Base-by-base conservation (phyloP, 2,329 filamentous ascomycete species). In the Ilyonectria destructans region DNA sequence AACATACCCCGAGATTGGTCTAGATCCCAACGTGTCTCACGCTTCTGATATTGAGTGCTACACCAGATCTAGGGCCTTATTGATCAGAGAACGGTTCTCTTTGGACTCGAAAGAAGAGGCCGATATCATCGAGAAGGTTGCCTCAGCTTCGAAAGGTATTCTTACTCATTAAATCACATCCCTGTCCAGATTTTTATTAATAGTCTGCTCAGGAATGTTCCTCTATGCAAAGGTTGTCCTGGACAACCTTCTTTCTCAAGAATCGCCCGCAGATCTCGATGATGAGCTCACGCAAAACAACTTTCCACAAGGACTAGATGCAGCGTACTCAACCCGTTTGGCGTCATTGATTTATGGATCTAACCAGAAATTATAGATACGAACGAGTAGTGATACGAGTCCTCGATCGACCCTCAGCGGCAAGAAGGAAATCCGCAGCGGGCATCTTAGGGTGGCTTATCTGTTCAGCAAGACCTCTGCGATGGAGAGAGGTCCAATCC, bases 241-340 rank as follows among this genome's bases (percentile, higher is more conserved):
- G 15, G 48, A 51, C 15, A 51, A 51, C 26, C 48, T 51, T 17
- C 23, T 17, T 8, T 31, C 13, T n/a, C 48, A 51, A 31, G 48
- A 51, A 10, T 51, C 48, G 9, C 26, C 48, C n/a, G 48, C 48
- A n/a, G 48, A 51, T n/a, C 48, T 51, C 13, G 48, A 51, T 13
- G 26, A 51, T 19, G 48, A 51, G 48, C 48, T 51, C 7, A 51
- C 23, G 6, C 48, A 51, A 51, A 21, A 31, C 13, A 26, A 51
- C 48, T 51, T 51, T 15, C 23, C 48, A 4, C 26, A 9, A 29
- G 48, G 26, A 31, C 48, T 51, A 10, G 48, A 51, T 31, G 48
- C 48, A 31, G 48, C 48, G 48, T 51, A 51, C 4, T 26, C 4
- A 26, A 51, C 13, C 48, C 15, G 23, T 31, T n/a, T 10, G 6